A percentile compares a stretch with the other conserved stretches of the same genome.
phyloP scores from a whole-genome alignment of 2,329 filamentous ascomycete species.

The Davidsoniella neocaledoniae region DNA sequence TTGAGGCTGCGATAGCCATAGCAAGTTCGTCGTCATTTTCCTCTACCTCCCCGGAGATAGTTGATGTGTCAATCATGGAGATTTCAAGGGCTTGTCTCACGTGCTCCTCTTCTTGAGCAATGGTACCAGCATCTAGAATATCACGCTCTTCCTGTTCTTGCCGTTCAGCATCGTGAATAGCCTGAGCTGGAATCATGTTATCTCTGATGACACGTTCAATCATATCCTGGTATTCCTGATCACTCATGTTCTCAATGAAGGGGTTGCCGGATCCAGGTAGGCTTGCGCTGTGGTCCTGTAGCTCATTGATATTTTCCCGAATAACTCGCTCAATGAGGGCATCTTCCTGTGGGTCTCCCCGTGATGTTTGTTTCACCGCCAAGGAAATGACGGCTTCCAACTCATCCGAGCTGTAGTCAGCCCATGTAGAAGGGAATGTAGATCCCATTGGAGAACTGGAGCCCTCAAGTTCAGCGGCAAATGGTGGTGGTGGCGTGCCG shows the following conservation, averaged over 20 bases:
- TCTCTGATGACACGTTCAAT: constrained; percentile 1
- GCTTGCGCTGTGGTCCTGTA: background rate
- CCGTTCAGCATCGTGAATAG: background rate
- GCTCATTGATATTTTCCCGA: constrained; percentile 1
- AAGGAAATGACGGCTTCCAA: background rate
- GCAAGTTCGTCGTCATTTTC: background rate
- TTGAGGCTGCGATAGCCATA: background rate
- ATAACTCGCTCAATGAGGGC: constrained; percentile 6
- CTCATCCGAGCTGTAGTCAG: background rate
- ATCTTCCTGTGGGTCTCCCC: constrained; percentile 1
- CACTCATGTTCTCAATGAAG: background rate
- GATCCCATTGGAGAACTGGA: background rate
- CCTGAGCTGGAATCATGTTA: background rate
- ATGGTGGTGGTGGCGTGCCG: too few relatives aligned
- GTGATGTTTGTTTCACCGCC: background rate
- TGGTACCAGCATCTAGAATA: too few relatives aligned
- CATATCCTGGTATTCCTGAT: constrained; percentile 1
- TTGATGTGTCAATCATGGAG: too few relatives aligned
- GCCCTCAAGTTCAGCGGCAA: background rate
- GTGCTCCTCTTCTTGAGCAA: too few relatives aligned
- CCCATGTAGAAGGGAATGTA: constrained; percentile 1
- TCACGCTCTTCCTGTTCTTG: background rate
- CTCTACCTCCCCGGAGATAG: background rate
- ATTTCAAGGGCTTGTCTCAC: too few relatives aligned
- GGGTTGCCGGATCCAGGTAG: background rate